Percentiles rank a stretch among this genome's conserved stretches.
phyloP scores from a whole-genome alignment of 306 rosid genomes.

The Vigna mungo region DNA sequence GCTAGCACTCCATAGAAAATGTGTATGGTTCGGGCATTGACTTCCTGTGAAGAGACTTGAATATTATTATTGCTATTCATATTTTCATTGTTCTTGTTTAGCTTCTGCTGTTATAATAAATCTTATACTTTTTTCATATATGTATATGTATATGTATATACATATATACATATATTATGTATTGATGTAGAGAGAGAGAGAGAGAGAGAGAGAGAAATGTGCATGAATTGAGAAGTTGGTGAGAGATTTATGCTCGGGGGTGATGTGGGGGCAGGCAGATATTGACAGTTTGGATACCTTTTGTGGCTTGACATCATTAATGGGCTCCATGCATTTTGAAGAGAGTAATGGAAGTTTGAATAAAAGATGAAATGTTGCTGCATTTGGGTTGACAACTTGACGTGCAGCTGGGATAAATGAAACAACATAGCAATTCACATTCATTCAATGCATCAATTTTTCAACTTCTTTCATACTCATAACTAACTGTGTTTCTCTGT shows the following conservation, averaged over 20 bases:
- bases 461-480: background rate
- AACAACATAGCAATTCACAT: conserved; percentile 44
- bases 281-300: conserved; percentile 54
- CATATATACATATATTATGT: background rate
- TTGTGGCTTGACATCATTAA: conserved; percentile 55
- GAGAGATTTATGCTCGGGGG: conserved; percentile 38
- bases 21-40: conserved; percentile 99
- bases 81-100: conserved; percentile 5
- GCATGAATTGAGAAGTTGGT: conserved; percentile 37
- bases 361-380: conserved; percentile 45
- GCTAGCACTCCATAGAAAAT: conserved; percentile 41
- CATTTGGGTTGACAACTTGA: conserved; percentile 53
- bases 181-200: background rate
- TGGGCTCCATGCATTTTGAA: conserved; percentile 54
- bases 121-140: background rate
- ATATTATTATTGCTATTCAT: conserved; percentile 45
- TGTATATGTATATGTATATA: too few species aligned
- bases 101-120: conserved; percentile 30
- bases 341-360: conserved; percentile 40
- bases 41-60: conserved; percentile 63
- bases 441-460: conserved; percentile 46
- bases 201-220: conserved; percentile 9
- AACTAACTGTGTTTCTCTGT: background rate
- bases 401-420: conserved; percentile 37
- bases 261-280: conserved; percentile 45